Percentiles rank a stretch among this genome's conserved stretches.
These are phyloP conservation scores for Fusarium nodosum DNA, from an alignment of 2,329 filamentous ascomycete species.

Conservation along the genomic window DNA sequence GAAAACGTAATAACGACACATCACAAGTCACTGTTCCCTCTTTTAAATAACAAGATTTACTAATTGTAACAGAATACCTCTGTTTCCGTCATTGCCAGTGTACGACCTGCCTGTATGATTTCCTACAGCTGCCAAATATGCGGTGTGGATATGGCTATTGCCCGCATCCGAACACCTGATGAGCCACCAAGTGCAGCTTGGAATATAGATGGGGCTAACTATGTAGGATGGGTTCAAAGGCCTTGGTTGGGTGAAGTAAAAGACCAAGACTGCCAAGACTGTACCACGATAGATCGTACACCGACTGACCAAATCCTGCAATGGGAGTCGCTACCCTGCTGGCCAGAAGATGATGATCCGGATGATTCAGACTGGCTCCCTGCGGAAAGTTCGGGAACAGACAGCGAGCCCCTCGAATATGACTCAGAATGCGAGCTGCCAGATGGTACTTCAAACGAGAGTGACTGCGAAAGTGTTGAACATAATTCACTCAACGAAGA, in stretches of 20 bases:
- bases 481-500: too few species aligned
- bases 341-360: background rate
- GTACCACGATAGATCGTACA: background rate
- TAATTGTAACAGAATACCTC: accelerated
- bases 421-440: background rate
- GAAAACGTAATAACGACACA: too few species aligned
- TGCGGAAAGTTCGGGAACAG: background rate
- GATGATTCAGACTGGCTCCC: conserved; percentile 7
- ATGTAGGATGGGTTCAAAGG: background rate
- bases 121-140: conserved; percentile 16
- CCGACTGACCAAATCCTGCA: background rate
- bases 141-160: conserved; percentile 11
- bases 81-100: background rate
- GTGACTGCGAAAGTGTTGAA: background rate
- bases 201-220: conserved; percentile 1
- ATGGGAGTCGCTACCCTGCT: background rate
- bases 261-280: background rate
- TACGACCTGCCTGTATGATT: background rate
- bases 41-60: accelerated
- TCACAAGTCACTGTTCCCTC: accelerated
- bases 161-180: conserved; percentile 9
- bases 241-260: background rate
- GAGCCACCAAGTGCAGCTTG: conserved; percentile 11
- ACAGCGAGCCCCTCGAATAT: conserved; percentile 1
- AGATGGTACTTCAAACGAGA: accelerated